Evolutionary conservation across 2,329 filamentous ascomycete species (phyloP), one percentile per base, ranked within the genome.

Genomic region (Plenodomus tracheiphilus): DNA sequence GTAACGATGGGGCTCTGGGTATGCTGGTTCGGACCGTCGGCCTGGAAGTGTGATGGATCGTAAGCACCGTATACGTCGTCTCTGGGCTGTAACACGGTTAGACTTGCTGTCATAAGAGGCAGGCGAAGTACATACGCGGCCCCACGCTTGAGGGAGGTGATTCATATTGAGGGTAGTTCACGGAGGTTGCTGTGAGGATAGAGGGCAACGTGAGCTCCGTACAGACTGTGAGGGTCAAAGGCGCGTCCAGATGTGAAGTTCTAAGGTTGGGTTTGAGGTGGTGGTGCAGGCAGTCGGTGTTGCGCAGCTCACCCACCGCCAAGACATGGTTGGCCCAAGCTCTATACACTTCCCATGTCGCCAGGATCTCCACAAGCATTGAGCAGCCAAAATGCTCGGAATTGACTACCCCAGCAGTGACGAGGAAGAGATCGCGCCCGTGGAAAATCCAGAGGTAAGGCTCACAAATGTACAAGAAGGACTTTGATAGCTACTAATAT

Each of bases 41-140:
- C 79, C 65, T 89, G 84, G 71, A 97, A 86, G 74, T 93, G 92
- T 50, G 91, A 89, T 69, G 81, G 79, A 77, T 97, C 90, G 77
- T 99, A 99, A 67, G 88, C 81, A 65, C 94, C 94, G 78, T 97
- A 99, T 70, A 97, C 82, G 75, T 99, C 94, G 77, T 99, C 90
- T 82, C 94, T 88, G 71, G 94, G 94, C 94, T 99, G 51, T 46
- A 41, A 53, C 4, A 43, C 61, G 58, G 53, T 62, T 51, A 68
- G 62, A 62, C 55, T 38, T 43, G 47, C 28, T 56, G 51, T 30
- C 43, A 47, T 41, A 46, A 43, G 48, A 41, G 49, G 40, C 19
- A 42, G 50, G 38, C 45, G 53, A 46, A 37, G 19, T 21, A 58
- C 80, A 70, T 77, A 85, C 84, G 73, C 84, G 80, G 70, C 84